Evolutionary conservation across 352 stramenopile species (phyloP).

Genomic region (Pythium vanterpoolii): DNA sequence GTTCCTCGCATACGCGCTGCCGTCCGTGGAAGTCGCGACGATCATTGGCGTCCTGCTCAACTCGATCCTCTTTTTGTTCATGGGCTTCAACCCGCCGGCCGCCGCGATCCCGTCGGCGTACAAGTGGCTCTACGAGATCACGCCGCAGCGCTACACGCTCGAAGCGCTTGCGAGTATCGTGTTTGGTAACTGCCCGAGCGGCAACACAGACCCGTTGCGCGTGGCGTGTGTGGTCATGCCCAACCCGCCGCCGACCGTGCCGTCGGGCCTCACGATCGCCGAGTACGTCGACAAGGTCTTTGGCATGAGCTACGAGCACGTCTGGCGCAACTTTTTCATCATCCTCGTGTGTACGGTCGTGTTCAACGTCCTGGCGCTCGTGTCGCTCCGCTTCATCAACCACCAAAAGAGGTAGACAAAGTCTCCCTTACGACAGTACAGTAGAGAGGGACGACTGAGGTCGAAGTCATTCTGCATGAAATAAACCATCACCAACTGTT

Average conservation of each 20-base stretch:
- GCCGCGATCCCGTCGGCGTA: constrained; percentile 45
- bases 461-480: too few species aligned
- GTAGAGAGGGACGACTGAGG: too few species aligned
- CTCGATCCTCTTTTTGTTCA: constrained; percentile 52
- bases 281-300: constrained; percentile 32
- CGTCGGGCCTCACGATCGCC: constrained; percentile 27
- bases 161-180: constrained; percentile 35
- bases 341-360: constrained; percentile 6
- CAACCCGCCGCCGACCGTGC: constrained; percentile 10
- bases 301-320: constrained; percentile 11
- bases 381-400: constrained; percentile 26
- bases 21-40: constrained; percentile 34
- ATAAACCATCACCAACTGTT: too few species aligned
- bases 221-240: constrained; percentile 6
- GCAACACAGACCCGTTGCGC: constrained; percentile 10
- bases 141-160: constrained; percentile 43
- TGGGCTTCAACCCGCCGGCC: constrained; percentile 51
- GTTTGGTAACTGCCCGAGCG: constrained; percentile 38
- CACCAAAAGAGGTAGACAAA: constrained; percentile 20
- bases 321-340: constrained; percentile 20
- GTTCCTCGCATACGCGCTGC: constrained; percentile 41
- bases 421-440: too few species aligned
- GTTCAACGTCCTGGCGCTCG: constrained; percentile 11
- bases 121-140: constrained; percentile 56
- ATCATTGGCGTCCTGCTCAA: constrained; percentile 38